Conservation (phyloP, 2,329 filamentous ascomycete genomes). For the Talaromyces sp. region DNA sequence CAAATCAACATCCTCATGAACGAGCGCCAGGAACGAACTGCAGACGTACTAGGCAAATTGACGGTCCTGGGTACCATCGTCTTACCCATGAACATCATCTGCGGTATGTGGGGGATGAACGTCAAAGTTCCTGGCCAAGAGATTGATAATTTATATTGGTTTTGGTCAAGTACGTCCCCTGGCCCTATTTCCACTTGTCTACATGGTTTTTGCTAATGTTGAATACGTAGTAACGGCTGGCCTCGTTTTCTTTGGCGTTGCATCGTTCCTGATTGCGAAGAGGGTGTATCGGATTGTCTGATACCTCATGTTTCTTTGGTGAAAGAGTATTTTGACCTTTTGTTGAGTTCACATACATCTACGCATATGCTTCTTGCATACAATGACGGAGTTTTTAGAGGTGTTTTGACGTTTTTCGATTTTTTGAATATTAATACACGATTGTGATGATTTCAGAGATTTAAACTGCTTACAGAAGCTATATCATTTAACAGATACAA, state of each 20-base stretch:
- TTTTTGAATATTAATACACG: not conserved
- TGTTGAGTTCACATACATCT: not conserved
- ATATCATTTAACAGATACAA: not conserved
- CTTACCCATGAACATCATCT: slow-evolving; percentile 98
- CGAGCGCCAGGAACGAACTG: slow-evolving; percentile 91
- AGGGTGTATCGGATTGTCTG: slow-evolving; percentile 71
- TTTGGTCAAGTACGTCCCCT: slow-evolving; percentile 54
- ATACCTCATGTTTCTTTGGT: not conserved
- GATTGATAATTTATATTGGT: slow-evolving; percentile 74
- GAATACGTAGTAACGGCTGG: slow-evolving; percentile 58
- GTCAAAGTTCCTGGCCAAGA: slow-evolving; percentile 92
- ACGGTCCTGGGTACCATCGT: slow-evolving; percentile 97
- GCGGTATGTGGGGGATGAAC: slow-evolving; percentile 99
- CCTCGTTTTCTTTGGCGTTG: slow-evolving; percentile 69
- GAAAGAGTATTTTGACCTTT: not conserved
- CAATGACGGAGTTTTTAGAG: not conserved
- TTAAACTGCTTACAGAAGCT: not conserved
- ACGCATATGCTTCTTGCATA: not conserved
- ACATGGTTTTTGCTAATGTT: not conserved
- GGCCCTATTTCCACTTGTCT: slow-evolving; percentile 9
- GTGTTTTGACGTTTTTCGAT: not conserved
- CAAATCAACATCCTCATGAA: slow-evolving; percentile 99
- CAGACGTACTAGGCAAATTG: slow-evolving; percentile 89
- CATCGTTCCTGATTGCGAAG: slow-evolving; percentile 75
- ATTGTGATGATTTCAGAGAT: not conserved